A percentile compares a stretch with the other conserved stretches of the same genome.
phyloP scores from a whole-genome alignment of 225 moss, liverwort and hornwort species.

The Marchantia polymorpha region DNA sequence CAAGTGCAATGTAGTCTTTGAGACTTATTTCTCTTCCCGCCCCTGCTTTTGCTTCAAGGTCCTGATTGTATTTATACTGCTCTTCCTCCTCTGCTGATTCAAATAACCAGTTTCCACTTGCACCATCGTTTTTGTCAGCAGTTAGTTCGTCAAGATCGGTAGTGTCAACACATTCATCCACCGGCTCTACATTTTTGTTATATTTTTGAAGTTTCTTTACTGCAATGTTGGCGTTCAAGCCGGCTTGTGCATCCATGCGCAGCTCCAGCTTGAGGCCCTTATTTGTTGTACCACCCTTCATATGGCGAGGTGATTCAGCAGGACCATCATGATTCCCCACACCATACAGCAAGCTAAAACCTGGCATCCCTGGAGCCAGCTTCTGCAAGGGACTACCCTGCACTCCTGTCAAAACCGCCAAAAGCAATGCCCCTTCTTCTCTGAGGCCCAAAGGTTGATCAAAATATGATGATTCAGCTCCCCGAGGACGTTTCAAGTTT shows the following conservation, averaged over 20 bases:
- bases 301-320: slow-evolving; percentile 7
- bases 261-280: slow-evolving; percentile 8
- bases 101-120: slow-evolving; percentile 37
- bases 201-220: background rate
- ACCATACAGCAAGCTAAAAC: slow-evolving; percentile 18
- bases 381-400: slow-evolving; percentile 32
- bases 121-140: slow-evolving; percentile 10
- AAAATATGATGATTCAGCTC: slow-evolving; percentile 30
- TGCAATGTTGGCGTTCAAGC: slow-evolving; percentile 3
- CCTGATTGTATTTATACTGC: slow-evolving; percentile 30
- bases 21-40: slow-evolving; percentile 26
- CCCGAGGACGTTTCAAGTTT: slow-evolving; percentile 25
- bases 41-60: slow-evolving; percentile 23
- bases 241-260: background rate
- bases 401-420: slow-evolving; percentile 51
- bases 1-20: slow-evolving; percentile 32
- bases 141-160: slow-evolving; percentile 28
- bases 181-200: slow-evolving; percentile 10
- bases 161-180: slow-evolving; percentile 46
- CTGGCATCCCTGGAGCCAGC: slow-evolving; percentile 18
- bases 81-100: slow-evolving; percentile 43
- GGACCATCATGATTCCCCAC: slow-evolving; percentile 9
- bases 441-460: slow-evolving; percentile 41
- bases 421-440: slow-evolving; percentile 44
- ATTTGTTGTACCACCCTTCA: slow-evolving; percentile 6